A percentile compares a stretch with the other conserved stretches of the same genome.
Conservation (phyloP, 345 rosid species). For the Hibiscus syriacus region DNA sequence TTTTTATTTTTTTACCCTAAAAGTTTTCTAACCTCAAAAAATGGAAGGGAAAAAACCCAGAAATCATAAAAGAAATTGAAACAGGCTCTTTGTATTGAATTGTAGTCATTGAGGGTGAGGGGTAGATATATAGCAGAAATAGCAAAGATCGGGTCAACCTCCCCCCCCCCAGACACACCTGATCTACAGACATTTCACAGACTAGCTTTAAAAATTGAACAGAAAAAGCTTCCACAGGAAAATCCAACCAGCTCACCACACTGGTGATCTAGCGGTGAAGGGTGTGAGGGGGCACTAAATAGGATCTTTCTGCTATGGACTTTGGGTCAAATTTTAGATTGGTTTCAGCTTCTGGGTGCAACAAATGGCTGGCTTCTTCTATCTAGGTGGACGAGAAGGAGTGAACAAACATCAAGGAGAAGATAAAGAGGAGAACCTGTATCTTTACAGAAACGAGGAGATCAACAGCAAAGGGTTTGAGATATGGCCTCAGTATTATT, state of each 20-base stretch:
- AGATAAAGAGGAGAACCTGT: constrained; percentile 30
- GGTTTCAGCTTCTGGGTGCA: constrained; percentile 27
- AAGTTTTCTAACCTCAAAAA: constrained; percentile 14
- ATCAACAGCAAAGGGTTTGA: constrained; percentile 66
- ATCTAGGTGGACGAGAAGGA: constrained; percentile 62
- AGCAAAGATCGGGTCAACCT: constrained; percentile 18
- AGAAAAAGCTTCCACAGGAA: constrained; percentile 8
- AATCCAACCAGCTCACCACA: constrained; percentile 12
- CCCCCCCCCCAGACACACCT: too few relatives aligned
- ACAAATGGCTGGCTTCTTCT: constrained; percentile 86
- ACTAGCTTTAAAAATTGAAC: background rate
- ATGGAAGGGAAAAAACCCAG: background rate
- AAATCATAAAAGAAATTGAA: background rate
- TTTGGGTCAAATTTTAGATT: constrained; percentile 31
- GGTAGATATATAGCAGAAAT: constrained; percentile 24
- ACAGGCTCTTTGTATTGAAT: too few relatives aligned
- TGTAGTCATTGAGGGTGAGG: background rate
- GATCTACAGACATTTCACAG: background rate
- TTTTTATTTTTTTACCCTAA: constrained; percentile 16
- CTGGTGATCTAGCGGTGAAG: background rate
- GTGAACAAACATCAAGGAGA: constrained; percentile 41
- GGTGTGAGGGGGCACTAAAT: constrained; percentile 16
- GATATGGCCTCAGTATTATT: constrained; percentile 73
- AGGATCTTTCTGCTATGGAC: constrained; percentile 44
- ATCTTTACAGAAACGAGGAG: constrained; percentile 59